Evolutionary conservation across 805 yeast genomes (phyloP).

Genomic region (Ogataea polymorpha): DNA sequence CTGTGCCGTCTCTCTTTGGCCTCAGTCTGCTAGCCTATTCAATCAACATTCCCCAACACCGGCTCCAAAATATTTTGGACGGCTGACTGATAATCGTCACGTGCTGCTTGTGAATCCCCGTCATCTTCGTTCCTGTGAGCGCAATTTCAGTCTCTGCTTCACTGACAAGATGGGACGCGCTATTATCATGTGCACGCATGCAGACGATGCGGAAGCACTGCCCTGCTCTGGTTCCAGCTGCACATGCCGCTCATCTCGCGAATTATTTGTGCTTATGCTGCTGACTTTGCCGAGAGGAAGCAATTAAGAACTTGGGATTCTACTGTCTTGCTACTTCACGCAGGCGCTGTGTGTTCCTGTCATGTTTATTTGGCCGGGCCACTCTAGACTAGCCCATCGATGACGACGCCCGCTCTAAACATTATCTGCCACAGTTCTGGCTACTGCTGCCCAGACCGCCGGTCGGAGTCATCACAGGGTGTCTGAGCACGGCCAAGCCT

Average conservation of each 20-base stretch:
- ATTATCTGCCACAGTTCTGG: conserved; percentile 30
- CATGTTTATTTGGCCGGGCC: conserved; percentile 40
- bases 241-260: conserved; percentile 52
- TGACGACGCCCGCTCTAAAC: conserved; percentile 15
- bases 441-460: conserved; percentile 17
- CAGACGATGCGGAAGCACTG: conserved; percentile 44
- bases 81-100: conserved; percentile 33
- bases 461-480: conserved; percentile 7
- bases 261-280: conserved; percentile 57
- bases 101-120: conserved; percentile 46
- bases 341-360: conserved; percentile 50
- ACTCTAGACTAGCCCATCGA: conserved; percentile 45
- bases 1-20: conserved; percentile 43
- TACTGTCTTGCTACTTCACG: conserved; percentile 45
- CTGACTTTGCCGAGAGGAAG: conserved; percentile 40
- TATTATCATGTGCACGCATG: conserved; percentile 51
- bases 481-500: conserved; percentile 14
- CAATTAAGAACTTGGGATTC: conserved; percentile 37
- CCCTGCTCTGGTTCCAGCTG: conserved; percentile 42
- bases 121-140: conserved; percentile 47
- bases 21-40: conserved; percentile 37
- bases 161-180: conserved; percentile 45
- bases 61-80: conserved; percentile 47
- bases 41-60: conserved; percentile 46
- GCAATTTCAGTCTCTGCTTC: conserved; percentile 44